phyloP scores from a whole-genome alignment of 2,329 filamentous ascomycete species.

The Alternaria infectoria region DNA sequence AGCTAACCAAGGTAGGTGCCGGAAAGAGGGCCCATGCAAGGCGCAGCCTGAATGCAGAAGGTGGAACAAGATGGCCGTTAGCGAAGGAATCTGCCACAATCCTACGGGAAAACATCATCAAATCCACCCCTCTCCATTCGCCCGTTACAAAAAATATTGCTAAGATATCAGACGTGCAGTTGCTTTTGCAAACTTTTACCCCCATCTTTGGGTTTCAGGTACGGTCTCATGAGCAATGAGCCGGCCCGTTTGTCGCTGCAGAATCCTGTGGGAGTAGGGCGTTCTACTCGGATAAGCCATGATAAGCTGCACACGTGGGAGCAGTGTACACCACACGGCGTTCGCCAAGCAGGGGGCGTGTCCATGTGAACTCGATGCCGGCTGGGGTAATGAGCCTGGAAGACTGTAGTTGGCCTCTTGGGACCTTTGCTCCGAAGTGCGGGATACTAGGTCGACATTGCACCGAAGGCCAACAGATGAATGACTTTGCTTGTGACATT shows the following conservation, averaged over 20 bases:
- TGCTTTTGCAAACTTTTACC: constrained; percentile 3
- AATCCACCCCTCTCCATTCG: constrained; percentile 10
- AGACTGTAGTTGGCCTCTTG: constrained; percentile 22
- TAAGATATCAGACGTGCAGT: background rate
- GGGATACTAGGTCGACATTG: constrained; percentile 9
- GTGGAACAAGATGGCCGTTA: constrained; percentile 14
- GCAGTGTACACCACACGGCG: constrained; percentile 23
- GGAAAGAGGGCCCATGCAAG: constrained; percentile 3
- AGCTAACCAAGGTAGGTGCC: background rate
- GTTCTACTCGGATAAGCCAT: constrained; percentile 30
- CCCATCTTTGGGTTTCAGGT: constrained; percentile 13
- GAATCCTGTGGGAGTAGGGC: constrained; percentile 14
- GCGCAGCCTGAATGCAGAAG: constrained; percentile 21
- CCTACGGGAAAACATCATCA: constrained; percentile 17
- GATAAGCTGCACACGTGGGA: constrained; percentile 45
- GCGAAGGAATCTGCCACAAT: constrained; percentile 15
- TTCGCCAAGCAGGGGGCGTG: constrained; percentile 36
- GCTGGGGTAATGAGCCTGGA: constrained; percentile 26
- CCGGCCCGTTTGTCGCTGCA: constrained; percentile 5
- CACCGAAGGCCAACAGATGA: constrained; percentile 3
- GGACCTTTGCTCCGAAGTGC: constrained; percentile 11
- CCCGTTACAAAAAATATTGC: background rate
- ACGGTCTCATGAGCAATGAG: constrained; percentile 9
- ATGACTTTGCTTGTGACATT: constrained; percentile 12
- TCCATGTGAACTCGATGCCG: constrained; percentile 38